Evolutionary conservation across 345 rosid genomes (phyloP).

Genomic region (Eucalyptus globulus): DNA sequence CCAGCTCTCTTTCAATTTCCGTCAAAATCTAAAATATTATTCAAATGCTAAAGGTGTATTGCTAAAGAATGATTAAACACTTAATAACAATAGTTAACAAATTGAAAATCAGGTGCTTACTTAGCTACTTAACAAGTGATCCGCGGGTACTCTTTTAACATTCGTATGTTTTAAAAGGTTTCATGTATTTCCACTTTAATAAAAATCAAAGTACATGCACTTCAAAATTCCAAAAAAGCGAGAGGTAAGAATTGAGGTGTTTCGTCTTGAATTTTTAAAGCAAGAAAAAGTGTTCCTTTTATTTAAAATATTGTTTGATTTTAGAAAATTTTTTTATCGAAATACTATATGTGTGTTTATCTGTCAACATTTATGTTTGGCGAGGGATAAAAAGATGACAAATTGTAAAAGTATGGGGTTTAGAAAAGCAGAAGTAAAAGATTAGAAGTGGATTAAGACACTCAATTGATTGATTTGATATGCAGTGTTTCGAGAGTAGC

Average conservation of each 20-base stretch:
- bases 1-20: not conserved
- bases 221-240: too few species aligned
- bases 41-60: not conserved
- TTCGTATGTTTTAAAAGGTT: too few species aligned
- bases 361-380: too few species aligned
- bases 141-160: not conserved
- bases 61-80: not conserved
- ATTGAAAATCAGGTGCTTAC: not conserved
- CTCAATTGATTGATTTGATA: too few species aligned
- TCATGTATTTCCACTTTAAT: too few species aligned
- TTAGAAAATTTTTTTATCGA: not conserved
- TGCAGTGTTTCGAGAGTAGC: fast-evolving
- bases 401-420: not conserved
- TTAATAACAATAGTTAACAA: not conserved
- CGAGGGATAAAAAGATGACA: not conserved
- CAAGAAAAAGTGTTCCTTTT: too few species aligned
- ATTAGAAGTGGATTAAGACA: too few species aligned
- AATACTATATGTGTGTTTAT: too few species aligned
- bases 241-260: not conserved
- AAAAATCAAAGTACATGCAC: too few species aligned
- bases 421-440: not conserved
- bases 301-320: too few species aligned
- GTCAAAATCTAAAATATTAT: not conserved
- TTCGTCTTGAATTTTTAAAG: not conserved
- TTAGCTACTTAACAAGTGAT: not conserved